A percentile compares a stretch with the other conserved stretches of the same genome.
Conservation (phyloP, 805 yeast species). For the Ogataea kodamae region DNA sequence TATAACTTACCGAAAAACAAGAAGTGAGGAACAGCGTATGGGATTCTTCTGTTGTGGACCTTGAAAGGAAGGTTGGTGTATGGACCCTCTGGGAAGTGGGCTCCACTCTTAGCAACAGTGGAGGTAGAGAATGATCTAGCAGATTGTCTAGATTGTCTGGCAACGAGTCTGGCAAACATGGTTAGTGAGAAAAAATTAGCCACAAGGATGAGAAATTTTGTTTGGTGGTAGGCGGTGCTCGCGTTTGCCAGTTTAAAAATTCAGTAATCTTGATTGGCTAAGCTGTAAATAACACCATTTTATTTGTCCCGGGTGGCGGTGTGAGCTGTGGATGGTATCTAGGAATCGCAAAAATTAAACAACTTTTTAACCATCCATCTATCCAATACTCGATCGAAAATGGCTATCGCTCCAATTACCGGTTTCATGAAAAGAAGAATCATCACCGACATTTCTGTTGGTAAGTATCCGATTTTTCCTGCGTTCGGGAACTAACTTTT, state of each 20-base stretch:
- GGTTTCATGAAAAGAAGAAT: slow-evolving; percentile 81
- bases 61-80: slow-evolving; percentile 93
- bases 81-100: slow-evolving; percentile 68
- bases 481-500: too few relatives aligned
- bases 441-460: slow-evolving; percentile 72
- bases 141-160: slow-evolving; percentile 24
- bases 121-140: slow-evolving; percentile 55
- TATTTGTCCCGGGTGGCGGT: slow-evolving; percentile 8
- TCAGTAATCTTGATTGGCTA: slow-evolving; percentile 8
- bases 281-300: slow-evolving; percentile 7
- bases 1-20: slow-evolving; percentile 59
- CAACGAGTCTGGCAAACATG: slow-evolving; percentile 32
- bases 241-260: slow-evolving; percentile 4
- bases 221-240: slow-evolving; percentile 7
- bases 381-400: slow-evolving; percentile 23
- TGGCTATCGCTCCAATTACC: slow-evolving; percentile 83
- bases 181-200: slow-evolving; percentile 11
- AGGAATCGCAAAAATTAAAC: slow-evolving; percentile 6
- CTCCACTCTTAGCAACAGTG: slow-evolving; percentile 38
- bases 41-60: slow-evolving; percentile 90
- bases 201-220: slow-evolving; percentile 4
- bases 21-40: slow-evolving; percentile 79
- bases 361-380: slow-evolving; percentile 2
- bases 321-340: slow-evolving; percentile 8
- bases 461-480: slow-evolving; percentile 38